phyloP scores from a whole-genome alignment of 164 flowering plant species.

The Kingdonia uniflora region DNA sequence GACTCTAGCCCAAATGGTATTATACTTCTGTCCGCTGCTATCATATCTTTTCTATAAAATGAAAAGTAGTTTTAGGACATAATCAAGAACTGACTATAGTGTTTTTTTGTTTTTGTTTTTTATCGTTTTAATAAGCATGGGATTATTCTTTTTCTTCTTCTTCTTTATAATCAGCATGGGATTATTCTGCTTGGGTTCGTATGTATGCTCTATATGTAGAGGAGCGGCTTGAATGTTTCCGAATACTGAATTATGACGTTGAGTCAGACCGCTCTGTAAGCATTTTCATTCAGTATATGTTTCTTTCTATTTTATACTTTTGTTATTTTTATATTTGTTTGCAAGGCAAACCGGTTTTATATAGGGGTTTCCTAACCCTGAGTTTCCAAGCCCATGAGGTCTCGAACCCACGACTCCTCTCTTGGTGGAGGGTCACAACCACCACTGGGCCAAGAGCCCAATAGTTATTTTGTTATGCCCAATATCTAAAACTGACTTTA shows the following conservation, averaged over 20 bases:
- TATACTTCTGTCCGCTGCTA: neutral
- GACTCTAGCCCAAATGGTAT: slow-evolving; percentile 92
- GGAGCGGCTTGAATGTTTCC: slow-evolving; percentile 87
- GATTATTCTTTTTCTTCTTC: no score
- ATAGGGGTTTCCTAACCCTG: no score
- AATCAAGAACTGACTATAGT: neutral
- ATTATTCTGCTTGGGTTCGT: slow-evolving; percentile 97
- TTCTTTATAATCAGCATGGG: slow-evolving; percentile 99
- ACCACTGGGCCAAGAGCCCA: no score
- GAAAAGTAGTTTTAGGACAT: no score
- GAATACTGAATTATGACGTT: slow-evolving; percentile 74
- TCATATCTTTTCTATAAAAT: no score
- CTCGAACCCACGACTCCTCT: no score
- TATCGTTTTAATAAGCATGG: slow-evolving; percentile 8
- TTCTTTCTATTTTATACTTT: neutral
- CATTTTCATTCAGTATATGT: neutral
- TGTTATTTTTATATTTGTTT: no score
- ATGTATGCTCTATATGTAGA: slow-evolving; percentile 86
- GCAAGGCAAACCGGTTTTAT: no score
- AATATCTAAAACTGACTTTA: no score
- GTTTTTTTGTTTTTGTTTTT: neutral
- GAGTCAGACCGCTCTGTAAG: slow-evolving; percentile 77
- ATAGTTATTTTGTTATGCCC: no score
- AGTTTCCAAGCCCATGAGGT: no score
- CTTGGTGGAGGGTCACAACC: no score